Evolutionary conservation across 495 filamentous ascomycete species (phyloP).

Genomic region (Tuber brumale): DNA sequence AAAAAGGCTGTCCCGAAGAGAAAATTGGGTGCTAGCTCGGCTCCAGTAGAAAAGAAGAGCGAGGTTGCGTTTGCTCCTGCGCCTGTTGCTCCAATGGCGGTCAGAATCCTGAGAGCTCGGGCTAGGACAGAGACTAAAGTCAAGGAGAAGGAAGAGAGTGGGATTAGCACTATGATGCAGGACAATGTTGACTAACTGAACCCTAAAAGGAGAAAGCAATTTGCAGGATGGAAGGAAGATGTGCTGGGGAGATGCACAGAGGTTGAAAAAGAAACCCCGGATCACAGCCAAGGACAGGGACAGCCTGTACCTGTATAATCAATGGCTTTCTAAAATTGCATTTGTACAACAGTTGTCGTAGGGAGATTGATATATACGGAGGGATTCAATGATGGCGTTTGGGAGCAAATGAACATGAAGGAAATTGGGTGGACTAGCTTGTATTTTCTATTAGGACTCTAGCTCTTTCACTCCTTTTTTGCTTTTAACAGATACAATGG

Average conservation of each 20-base stretch:
- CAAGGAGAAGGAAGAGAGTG: conserved; percentile 35
- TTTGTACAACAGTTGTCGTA: conserved; percentile 39
- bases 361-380: conserved; percentile 37
- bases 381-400: conserved; percentile 37
- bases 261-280: conserved; percentile 42
- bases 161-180: conserved; percentile 52
- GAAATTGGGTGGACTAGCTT: conserved; percentile 32
- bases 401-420: conserved; percentile 28
- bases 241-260: conserved; percentile 55
- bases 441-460: neutral
- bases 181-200: conserved; percentile 74
- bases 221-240: conserved; percentile 62
- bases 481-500: conserved; percentile 1
- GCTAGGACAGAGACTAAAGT: neutral
- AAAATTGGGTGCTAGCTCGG: neutral
- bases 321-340: conserved; percentile 19
- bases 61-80: neutral
- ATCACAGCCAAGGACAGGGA: conserved; percentile 10
- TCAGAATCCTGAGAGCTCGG: neutral
- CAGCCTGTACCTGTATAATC: conserved; percentile 22
- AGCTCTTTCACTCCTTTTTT: neutral
- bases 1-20: conserved; percentile 5
- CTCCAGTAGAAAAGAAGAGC: neutral
- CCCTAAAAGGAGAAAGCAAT: conserved; percentile 60
- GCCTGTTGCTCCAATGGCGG: neutral